Evolutionary conservation across 306 rosid species (phyloP).

Genomic region (Cyamopsis tetragonoloba): DNA sequence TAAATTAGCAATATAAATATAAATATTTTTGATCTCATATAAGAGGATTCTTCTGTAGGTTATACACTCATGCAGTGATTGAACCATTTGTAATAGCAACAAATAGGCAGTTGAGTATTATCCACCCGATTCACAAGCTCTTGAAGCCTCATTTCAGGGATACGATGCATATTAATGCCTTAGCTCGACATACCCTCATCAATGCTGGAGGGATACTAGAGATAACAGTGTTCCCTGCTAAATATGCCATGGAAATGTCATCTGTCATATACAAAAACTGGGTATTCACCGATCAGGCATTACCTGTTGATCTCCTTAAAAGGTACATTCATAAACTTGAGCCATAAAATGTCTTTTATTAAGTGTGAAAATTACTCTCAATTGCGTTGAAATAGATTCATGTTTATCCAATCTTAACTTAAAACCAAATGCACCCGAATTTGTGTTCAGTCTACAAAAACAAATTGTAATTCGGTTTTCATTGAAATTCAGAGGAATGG

Average conservation of each 20-base stretch:
- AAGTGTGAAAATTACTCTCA: no score
- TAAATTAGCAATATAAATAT: no score
- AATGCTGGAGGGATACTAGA: conserved; percentile 89
- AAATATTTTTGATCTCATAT: background rate
- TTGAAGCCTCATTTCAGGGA: conserved; percentile 83
- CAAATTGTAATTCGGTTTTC: background rate
- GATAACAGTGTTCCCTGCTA: conserved; percentile 83
- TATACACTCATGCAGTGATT: conserved; percentile 86
- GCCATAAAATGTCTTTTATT: background rate
- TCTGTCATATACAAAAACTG: conserved; percentile 62
- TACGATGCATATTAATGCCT: conserved; percentile 88
- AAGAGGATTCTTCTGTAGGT: conserved; percentile 45
- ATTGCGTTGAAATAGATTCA: no score
- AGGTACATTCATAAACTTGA: conserved; percentile 44
- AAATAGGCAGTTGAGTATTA: conserved; percentile 68
- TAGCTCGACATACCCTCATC: conserved; percentile 87
- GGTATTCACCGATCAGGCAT: conserved; percentile 78
- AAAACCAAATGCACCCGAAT: no score
- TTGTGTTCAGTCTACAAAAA: no score
- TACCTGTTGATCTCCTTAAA: conserved; percentile 72
- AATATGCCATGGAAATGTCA: conserved; percentile 81
- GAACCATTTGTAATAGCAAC: conserved; percentile 91
- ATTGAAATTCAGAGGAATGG: conserved; percentile 64
- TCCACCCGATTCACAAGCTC: conserved; percentile 85
- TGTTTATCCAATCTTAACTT: no score